Conservation (phyloP, 805 yeast genomes). For the Kluyveromyces starmeri region DNA sequence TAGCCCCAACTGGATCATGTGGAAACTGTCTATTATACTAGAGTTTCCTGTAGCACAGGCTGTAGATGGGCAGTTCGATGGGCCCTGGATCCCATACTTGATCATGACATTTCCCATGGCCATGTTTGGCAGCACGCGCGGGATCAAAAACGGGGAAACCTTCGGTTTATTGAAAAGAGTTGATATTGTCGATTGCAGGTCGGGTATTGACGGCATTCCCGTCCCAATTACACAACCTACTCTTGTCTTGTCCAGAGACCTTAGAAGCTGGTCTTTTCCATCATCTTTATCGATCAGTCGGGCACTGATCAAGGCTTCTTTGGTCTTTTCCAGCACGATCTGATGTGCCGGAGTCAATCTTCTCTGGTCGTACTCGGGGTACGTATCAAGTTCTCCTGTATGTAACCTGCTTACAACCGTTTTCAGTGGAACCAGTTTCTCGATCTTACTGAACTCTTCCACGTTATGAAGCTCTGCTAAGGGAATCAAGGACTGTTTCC, state of each 20-base stretch:
- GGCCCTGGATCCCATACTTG: conserved; percentile 67
- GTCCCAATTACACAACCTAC: conserved; percentile 83
- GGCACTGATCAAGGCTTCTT: conserved; percentile 71
- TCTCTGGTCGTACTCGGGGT: conserved; percentile 40
- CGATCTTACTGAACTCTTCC: conserved; percentile 53
- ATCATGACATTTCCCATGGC: conserved; percentile 89
- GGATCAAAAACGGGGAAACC: conserved; percentile 81
- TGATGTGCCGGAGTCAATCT: conserved; percentile 67
- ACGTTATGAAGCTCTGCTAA: conserved; percentile 25
- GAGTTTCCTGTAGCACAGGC: conserved; percentile 98
- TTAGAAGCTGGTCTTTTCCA: conserved; percentile 30
- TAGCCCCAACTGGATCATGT: conserved; percentile 70
- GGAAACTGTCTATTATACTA: conserved; percentile 85
- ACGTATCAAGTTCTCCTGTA: conserved; percentile 22
- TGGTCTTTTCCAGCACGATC: conserved; percentile 67
- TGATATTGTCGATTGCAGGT: conserved; percentile 51
- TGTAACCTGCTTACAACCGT: conserved; percentile 44
- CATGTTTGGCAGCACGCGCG: conserved; percentile 80
- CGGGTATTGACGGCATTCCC: conserved; percentile 84
- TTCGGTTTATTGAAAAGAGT: conserved; percentile 39
- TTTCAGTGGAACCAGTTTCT: conserved; percentile 46
- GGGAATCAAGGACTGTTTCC: conserved; percentile 46
- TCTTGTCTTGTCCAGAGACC: conserved; percentile 15
- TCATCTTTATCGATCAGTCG: conserved; percentile 30
- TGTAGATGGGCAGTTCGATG: conserved; percentile 79